phyloP scores from a whole-genome alignment of 2,329 filamentous ascomycete species.

The Fragosphaeria purpurea region DNA sequence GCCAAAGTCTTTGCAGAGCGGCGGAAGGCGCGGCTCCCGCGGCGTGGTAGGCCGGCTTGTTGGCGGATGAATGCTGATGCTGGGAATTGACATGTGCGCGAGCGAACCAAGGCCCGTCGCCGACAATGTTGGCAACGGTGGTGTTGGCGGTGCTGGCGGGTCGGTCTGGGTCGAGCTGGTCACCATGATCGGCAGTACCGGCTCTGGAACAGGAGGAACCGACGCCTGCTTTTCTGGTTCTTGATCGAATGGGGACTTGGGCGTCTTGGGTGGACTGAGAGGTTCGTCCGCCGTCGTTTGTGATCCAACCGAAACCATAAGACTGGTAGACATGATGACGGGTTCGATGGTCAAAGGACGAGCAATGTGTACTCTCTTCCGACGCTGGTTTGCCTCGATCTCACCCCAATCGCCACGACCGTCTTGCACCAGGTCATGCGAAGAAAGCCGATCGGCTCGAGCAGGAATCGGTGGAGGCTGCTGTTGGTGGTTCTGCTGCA shows the following conservation, averaged over 20 bases:
- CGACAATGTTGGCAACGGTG: background rate
- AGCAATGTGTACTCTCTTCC: conserved; percentile 53
- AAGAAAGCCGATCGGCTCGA: conserved; percentile 21
- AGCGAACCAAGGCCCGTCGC: conserved; percentile 1
- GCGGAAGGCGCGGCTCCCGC: conserved; percentile 62
- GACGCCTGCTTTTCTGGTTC: conserved; percentile 18
- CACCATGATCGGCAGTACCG: conserved; percentile 30
- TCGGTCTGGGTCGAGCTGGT: conserved; percentile 56
- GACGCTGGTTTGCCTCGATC: conserved; percentile 63
- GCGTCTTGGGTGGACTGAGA: conserved; percentile 55
- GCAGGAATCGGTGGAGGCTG: conserved; percentile 25
- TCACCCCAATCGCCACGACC: conserved; percentile 40
- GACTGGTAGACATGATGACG: conserved; percentile 22
- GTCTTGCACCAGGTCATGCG: conserved; percentile 27
- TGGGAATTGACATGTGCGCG: conserved; percentile 53
- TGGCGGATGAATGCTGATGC: conserved; percentile 86
- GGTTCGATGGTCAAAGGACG: conserved; percentile 41
- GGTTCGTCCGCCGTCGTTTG: conserved; percentile 56
- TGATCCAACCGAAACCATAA: conserved; percentile 56
- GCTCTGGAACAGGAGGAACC: conserved; percentile 22
- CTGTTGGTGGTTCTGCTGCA: conserved; percentile 11
- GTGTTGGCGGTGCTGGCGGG: conserved; percentile 14
- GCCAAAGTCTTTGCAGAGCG: conserved; percentile 70
- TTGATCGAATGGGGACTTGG: conserved; percentile 35
- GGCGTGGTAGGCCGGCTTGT: conserved; percentile 74